Conservation (phyloP, 495 filamentous ascomycete genomes). For the Penicillium dipodomyicola region DNA sequence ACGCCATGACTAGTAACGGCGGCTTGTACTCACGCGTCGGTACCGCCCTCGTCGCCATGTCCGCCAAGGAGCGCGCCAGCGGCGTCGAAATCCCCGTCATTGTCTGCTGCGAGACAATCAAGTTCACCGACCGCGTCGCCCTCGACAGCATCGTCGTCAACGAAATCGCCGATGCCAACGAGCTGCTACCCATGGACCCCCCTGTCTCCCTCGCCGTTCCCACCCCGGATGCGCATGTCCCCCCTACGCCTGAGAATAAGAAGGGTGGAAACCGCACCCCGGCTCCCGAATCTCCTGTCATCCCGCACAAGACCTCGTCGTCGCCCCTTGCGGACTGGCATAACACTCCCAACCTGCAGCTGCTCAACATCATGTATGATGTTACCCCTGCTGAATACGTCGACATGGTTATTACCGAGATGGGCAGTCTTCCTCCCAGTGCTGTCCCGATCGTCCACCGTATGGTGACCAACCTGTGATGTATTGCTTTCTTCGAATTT, state of each 20-base stretch:
- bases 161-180: slow-evolving; percentile 75
- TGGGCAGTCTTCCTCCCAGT: slow-evolving; percentile 81
- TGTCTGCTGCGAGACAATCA: slow-evolving; percentile 91
- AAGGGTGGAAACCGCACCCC: slow-evolving; percentile 37
- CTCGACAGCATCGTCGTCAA: slow-evolving; percentile 91
- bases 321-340: slow-evolving; percentile 57
- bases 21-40: slow-evolving; percentile 82
- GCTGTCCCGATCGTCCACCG: slow-evolving; percentile 62
- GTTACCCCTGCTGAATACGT: slow-evolving; percentile 89
- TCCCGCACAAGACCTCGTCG: slow-evolving; percentile 13
- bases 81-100: slow-evolving; percentile 70
- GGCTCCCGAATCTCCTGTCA: slow-evolving; percentile 27
- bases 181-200: slow-evolving; percentile 45
- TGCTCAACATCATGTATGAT: slow-evolving; percentile 88
- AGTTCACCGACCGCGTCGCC: slow-evolving; percentile 88
- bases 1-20: slow-evolving; percentile 88
- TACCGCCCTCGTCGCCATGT: slow-evolving; percentile 85
- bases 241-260: slow-evolving; percentile 31
- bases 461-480: slow-evolving; percentile 48
- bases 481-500: background rate
- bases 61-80: slow-evolving; percentile 63
- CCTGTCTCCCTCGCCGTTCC: slow-evolving; percentile 36
- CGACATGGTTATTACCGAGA: slow-evolving; percentile 85
- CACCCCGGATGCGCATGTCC: slow-evolving; percentile 26
- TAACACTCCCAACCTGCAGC: slow-evolving; percentile 61